Evolutionary conservation across 139 green algal genomes (phyloP).

Genomic region (Asterochloris erici): DNA sequence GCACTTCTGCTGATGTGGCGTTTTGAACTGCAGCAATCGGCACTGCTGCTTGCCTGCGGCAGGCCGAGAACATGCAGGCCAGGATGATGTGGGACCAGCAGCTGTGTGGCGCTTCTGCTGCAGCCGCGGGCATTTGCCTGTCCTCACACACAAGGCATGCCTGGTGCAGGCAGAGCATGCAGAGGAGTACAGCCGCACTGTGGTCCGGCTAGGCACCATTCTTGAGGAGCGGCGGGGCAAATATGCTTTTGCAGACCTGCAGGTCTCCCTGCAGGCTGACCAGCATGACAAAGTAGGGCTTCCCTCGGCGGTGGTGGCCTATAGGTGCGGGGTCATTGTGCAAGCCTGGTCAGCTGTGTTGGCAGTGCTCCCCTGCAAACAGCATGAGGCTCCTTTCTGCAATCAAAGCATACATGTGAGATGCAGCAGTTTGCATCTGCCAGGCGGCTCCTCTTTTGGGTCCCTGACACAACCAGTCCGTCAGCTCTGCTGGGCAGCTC

Average conservation of each 20-base stretch:
- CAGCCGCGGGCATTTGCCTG: background rate
- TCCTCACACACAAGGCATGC: background rate
- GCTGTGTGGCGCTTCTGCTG: background rate
- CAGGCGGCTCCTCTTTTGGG: too few species aligned
- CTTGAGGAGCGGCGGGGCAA: slow-evolving; percentile 53
- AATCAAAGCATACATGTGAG: background rate
- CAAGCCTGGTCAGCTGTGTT: background rate
- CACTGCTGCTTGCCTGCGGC: background rate
- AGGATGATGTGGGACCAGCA: background rate
- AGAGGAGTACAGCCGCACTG: slow-evolving; percentile 20
- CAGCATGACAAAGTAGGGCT: slow-evolving; percentile 17
- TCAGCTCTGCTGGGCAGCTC: too few species aligned
- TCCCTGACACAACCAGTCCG: too few species aligned
- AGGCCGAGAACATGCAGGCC: background rate
- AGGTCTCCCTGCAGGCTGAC: slow-evolving; percentile 52
- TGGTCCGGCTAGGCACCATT: slow-evolving; percentile 42
- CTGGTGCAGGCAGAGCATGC: background rate
- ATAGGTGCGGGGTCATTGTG: background rate
- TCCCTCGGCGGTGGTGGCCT: slow-evolving; percentile 31
- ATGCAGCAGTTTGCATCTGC: background rate
- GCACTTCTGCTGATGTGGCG: too few species aligned
- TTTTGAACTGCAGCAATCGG: too few species aligned
- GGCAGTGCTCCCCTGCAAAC: background rate
- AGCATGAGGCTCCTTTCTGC: background rate
- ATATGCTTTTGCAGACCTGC: slow-evolving; percentile 71